phyloP scores from a whole-genome alignment of 176 grass and related monocot genomes.

The Eremochloa ophiuroides region DNA sequence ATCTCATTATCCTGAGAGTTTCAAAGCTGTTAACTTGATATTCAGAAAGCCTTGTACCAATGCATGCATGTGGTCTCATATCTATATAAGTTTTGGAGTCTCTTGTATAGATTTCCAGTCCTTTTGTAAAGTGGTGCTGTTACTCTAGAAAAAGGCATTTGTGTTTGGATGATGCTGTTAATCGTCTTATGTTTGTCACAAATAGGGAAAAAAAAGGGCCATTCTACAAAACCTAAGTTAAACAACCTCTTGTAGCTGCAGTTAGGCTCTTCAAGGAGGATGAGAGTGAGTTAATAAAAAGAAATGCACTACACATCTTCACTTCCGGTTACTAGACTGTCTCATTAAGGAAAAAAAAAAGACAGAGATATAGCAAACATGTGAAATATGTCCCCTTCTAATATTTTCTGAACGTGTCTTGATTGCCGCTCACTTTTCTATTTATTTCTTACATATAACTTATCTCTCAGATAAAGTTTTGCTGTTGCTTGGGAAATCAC shows the following conservation, averaged over 20 bases:
- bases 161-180: too few relatives aligned
- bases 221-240: too few relatives aligned
- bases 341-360: not conserved
- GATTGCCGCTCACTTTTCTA: not conserved
- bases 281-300: not conserved
- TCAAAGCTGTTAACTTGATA: not conserved
- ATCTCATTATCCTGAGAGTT: not conserved
- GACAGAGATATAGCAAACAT: not conserved
- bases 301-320: not conserved
- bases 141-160: not conserved
- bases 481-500: constrained; percentile 82
- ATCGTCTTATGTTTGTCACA: too few relatives aligned
- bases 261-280: too few relatives aligned
- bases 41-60: not conserved
- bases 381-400: not conserved
- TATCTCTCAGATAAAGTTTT: constrained; percentile 72
- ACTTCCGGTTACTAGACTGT: not conserved
- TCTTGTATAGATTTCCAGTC: not conserved
- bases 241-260: too few relatives aligned
- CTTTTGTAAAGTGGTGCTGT: not conserved
- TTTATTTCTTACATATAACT: constrained; percentile 28
- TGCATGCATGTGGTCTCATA: not conserved
- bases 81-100: not conserved
- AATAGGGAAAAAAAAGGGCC: too few relatives aligned
- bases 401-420: not conserved